A percentile compares a stretch with the other conserved stretches of the same genome.
These are phyloP conservation scores for Aspergillus awamori DNA, from an alignment of 2,329 filamentous ascomycete species.

Conservation along the genomic window DNA sequence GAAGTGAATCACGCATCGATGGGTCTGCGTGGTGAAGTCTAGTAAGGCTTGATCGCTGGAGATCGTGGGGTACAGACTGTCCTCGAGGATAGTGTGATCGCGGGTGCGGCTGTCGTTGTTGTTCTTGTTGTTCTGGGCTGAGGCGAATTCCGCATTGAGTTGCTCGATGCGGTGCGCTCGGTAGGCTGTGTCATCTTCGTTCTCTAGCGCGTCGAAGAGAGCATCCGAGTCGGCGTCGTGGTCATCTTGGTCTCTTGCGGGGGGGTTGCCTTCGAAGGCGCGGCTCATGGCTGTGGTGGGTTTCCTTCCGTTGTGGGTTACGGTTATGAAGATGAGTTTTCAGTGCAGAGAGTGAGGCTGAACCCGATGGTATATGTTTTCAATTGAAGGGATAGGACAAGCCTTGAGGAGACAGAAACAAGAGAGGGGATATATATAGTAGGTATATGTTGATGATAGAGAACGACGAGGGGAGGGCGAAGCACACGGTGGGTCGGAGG, in stretches of 20 bases:
- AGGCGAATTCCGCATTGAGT: constrained; percentile 59
- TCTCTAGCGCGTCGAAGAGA: constrained; percentile 60
- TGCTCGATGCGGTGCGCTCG: constrained; percentile 62
- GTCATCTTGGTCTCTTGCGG: constrained; percentile 39
- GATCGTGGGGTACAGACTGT: constrained; percentile 41
- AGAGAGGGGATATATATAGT: background rate
- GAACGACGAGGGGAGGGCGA: too few relatives aligned
- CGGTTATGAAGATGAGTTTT: background rate
- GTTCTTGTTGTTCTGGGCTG: constrained; percentile 42
- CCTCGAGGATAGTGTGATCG: constrained; percentile 26
- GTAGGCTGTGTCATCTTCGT: constrained; percentile 57
- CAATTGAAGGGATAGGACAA: background rate
- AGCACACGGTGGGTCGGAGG: background rate
- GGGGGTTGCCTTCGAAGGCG: constrained; percentile 35
- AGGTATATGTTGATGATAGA: background rate
- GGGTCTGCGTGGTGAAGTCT: constrained; percentile 61
- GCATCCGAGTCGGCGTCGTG: constrained; percentile 59
- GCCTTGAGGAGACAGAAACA: background rate
- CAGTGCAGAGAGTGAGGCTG: background rate
- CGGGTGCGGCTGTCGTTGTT: constrained; percentile 22
- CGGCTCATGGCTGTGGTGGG: constrained; percentile 12
- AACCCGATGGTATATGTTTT: background rate
- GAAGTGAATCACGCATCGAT: constrained; percentile 64
- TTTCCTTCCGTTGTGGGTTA: background rate
- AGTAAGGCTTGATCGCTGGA: constrained; percentile 60